These are phyloP conservation scores for Musa beccarii DNA, from an alignment of 176 grass and related monocot genomes.

Conservation along the genomic window DNA sequence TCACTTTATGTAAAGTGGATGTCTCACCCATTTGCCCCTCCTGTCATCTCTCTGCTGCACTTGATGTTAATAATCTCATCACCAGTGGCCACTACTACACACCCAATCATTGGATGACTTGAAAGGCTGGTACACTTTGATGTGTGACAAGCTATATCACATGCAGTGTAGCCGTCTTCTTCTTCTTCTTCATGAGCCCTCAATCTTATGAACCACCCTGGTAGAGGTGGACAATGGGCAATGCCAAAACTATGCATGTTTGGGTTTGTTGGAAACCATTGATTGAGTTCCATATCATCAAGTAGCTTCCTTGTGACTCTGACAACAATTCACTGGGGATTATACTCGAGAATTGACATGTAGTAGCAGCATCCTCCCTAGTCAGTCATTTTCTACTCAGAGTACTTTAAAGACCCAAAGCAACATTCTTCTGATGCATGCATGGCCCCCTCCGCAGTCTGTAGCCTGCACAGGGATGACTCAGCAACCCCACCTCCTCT, in stretches of 20 bases:
- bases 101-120: background rate
- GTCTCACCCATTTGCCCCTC: background rate
- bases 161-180: background rate
- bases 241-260: too few relatives aligned
- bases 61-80: background rate
- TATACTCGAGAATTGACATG: too few relatives aligned
- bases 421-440: background rate
- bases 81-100: background rate
- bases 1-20: background rate
- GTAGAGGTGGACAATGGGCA: too few relatives aligned
- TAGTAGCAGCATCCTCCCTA: background rate
- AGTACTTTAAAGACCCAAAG: background rate
- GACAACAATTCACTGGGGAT: too few relatives aligned
- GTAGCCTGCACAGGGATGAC: background rate
- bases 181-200: too few relatives aligned
- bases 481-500: background rate
- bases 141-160: background rate
- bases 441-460: background rate
- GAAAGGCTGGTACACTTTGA: conserved; percentile 1
- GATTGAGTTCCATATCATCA: too few relatives aligned
- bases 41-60: background rate
- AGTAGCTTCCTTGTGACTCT: too few relatives aligned
- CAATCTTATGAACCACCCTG: too few relatives aligned
- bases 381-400: conserved; percentile 1
- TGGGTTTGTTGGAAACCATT: too few relatives aligned